Evolutionary conservation across 371 early-diverging fungal species (phyloP), one percentile per base, ranked within the genome.

Genomic region (Actinomortierella ambigua): DNA sequence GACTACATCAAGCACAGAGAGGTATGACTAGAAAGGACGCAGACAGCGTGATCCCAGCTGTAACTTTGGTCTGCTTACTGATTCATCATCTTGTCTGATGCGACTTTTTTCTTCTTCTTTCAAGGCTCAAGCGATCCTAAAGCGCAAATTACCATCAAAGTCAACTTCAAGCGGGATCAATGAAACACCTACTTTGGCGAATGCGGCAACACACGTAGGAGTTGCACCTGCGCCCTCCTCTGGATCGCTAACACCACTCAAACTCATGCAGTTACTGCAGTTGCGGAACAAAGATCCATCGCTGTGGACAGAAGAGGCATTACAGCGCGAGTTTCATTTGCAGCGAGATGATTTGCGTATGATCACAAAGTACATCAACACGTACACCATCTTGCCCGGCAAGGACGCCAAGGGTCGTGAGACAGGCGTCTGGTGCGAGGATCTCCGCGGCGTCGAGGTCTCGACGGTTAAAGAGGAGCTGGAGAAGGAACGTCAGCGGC

Each of bases 371-470:
- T 73, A 73, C n/a, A 53, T 73, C 58, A 73, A 73, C 55, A 73
- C 75, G 11, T 73, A 73, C 27, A 46, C 67, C 7, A 73, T 73
- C 14, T 2, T 73, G 7, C 75, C 75, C 2, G 75, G 75, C 15
- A 73, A 73, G 53, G 75, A 73, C 41, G 67, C 67, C 43, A 67
- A 67, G 47, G 75, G 75, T 0, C 47, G 75, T 3, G 75, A 73
- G 41, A 8, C 63, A 0, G 75, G 75, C n/a, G 75, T 73, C 44
- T 73, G 75, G 75, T 73, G 75, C 50, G 75, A 73, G 29, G 75
- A 73, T 47, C 22, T 73, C 39, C 43, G 75, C 3, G 67, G 67
- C 6, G 68, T 73, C 22, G 48, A 63, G 15, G 50, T 67, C 1
- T 40, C 61, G n/a, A 65, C 55, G 26, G 65, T 61, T 15, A 60